A percentile compares a stretch with the other conserved stretches of the same genome.
Evolutionary conservation across 73 alveolate species (phyloP).

Genomic region (Breviolum minutum): DNA sequence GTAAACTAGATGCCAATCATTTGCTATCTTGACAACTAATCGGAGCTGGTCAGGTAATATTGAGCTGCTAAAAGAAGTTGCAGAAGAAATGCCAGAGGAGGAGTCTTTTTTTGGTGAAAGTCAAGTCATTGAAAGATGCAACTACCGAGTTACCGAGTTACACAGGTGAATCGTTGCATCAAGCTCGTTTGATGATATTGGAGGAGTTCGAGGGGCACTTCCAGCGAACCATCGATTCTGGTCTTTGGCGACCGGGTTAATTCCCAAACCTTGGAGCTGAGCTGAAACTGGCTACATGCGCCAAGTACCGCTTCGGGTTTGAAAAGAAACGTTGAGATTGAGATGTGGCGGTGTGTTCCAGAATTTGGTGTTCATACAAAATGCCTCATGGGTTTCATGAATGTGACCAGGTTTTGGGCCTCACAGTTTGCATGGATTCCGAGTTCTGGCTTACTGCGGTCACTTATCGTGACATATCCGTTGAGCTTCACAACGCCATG

Average conservation of each 20-base stretch:
- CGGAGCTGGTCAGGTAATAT: slow-evolving; percentile 37
- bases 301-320: background rate
- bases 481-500: background rate
- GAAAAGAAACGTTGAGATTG: no score
- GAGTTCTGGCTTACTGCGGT: background rate
- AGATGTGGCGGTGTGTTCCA: no score
- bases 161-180: background rate
- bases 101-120: background rate
- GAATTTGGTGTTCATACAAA: background rate
- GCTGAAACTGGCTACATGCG: background rate
- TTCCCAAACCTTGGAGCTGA: slow-evolving; percentile 7
- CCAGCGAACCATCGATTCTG: slow-evolving; percentile 75
- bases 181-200: background rate
- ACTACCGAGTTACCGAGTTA: background rate
- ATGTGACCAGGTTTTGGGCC: no score
- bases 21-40: background rate
- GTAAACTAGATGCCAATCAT: background rate
- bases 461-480: no score
- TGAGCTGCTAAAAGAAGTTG: slow-evolving; percentile 86
- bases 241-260: slow-evolving; percentile 88
- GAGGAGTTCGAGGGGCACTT: slow-evolving; percentile 80
- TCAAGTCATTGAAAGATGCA: background rate
- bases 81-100: slow-evolving; percentile 93
- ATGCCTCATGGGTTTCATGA: background rate
- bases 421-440: background rate